Conservation (phyloP, 768 basidiomycete species). For the Phaeotremella skinneri region DNA sequence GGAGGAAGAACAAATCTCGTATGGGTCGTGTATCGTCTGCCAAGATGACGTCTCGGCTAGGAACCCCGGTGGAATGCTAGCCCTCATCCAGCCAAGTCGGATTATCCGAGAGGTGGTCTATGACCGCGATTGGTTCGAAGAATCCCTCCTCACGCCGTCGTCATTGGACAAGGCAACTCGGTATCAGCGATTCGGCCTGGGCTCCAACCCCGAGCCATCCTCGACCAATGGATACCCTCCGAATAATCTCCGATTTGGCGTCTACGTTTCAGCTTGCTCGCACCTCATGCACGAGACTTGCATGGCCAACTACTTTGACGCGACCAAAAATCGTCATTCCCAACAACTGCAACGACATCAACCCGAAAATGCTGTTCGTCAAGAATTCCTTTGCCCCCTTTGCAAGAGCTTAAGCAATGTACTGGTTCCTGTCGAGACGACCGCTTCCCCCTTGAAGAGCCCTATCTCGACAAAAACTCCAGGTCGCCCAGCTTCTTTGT, state of each 20-base stretch:
- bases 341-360: slow-evolving; percentile 87
- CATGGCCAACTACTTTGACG: slow-evolving; percentile 82
- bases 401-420: slow-evolving; percentile 96
- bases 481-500: slow-evolving; percentile 58
- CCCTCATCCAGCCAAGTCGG: slow-evolving; percentile 81
- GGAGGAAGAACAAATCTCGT: slow-evolving; percentile 59
- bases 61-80: slow-evolving; percentile 78
- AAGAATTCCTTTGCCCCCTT: slow-evolving; percentile 92
- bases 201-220: slow-evolving; percentile 24
- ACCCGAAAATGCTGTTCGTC: slow-evolving; percentile 87
- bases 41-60: slow-evolving; percentile 81
- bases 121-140: slow-evolving; percentile 62
- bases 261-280: slow-evolving; percentile 83
- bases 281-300: slow-evolving; percentile 97
- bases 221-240: slow-evolving; percentile 50
- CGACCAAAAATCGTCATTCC: slow-evolving; percentile 81
- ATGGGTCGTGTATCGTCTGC: slow-evolving; percentile 96
- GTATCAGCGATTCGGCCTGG: slow-evolving; percentile 29
- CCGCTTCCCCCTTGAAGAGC: slow-evolving; percentile 35
- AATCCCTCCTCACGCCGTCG: slow-evolving; percentile 63
- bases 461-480: slow-evolving; percentile 47
- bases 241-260: slow-evolving; percentile 71
- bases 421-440: slow-evolving; percentile 69
- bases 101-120: slow-evolving; percentile 71
- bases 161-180: slow-evolving; percentile 63